Conservation (phyloP, 805 yeast species). For the Zygoascus bituminiphila region DNA sequence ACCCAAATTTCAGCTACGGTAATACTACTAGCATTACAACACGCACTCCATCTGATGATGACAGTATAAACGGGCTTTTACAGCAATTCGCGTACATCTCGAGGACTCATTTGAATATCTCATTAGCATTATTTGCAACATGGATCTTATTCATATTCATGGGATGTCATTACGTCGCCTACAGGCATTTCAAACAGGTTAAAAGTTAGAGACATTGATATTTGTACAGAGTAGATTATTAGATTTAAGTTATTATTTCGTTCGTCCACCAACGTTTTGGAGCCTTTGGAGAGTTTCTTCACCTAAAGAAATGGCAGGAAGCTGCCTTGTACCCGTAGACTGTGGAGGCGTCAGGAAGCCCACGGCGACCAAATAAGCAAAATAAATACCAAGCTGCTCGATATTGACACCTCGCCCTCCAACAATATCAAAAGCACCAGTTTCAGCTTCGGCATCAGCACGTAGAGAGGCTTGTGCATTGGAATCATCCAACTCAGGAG, state of each 20-base stretch:
- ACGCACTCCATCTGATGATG: too few relatives aligned
- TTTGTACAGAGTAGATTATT: background rate
- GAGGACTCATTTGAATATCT: conserved; percentile 1
- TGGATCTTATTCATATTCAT: conserved; percentile 9
- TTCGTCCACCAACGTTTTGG: conserved; percentile 10
- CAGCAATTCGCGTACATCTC: conserved; percentile 3
- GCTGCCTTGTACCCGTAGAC: conserved; percentile 29
- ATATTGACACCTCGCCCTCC: conserved; percentile 68
- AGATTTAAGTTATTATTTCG: conserved; percentile 3
- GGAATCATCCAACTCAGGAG: conserved; percentile 88
- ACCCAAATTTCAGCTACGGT: background rate
- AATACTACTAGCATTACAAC: background rate
- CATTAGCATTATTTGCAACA: conserved; percentile 4
- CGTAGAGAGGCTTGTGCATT: conserved; percentile 69
- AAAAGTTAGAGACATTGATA: too few relatives aligned
- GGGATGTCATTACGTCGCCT: background rate
- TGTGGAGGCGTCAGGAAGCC: conserved; percentile 71
- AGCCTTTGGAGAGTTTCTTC: conserved; percentile 7
- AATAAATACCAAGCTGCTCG: conserved; percentile 61
- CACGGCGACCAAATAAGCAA: conserved; percentile 68
- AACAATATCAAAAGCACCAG: conserved; percentile 53
- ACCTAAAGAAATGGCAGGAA: conserved; percentile 62
- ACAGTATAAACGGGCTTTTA: background rate
- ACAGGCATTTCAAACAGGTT: background rate
- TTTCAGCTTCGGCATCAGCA: conserved; percentile 46